phyloP scores from a whole-genome alignment of 1,284 basidiomycete species.

The Coniophora puteana region DNA sequence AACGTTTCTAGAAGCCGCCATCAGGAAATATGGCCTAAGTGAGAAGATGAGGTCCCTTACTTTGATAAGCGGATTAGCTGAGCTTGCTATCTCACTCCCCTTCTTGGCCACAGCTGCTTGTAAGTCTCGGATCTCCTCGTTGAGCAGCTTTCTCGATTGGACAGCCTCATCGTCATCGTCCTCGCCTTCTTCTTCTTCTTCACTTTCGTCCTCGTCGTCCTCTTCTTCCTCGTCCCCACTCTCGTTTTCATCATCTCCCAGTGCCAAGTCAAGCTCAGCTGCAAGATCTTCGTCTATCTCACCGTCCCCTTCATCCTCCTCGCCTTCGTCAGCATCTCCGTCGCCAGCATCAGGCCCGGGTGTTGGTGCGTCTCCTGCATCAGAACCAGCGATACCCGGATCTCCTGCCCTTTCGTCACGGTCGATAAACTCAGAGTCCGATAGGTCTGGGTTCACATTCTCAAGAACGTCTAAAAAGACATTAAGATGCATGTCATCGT shows the following conservation, averaged over 20 bases:
- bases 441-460: constrained; percentile 83
- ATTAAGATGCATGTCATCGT: constrained; percentile 6
- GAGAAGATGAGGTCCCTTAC: constrained; percentile 35
- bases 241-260: constrained; percentile 67
- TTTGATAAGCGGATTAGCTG: constrained; percentile 86
- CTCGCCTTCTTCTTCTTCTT: constrained; percentile 62
- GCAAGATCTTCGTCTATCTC: constrained; percentile 79
- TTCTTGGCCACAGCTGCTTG: constrained; percentile 89
- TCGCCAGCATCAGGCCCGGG: constrained; percentile 51
- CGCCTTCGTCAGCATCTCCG: constrained; percentile 55
- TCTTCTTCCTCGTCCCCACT: constrained; percentile 65
- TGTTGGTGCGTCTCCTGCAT: constrained; percentile 59
- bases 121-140: constrained; percentile 87
- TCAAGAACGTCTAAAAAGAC: constrained; percentile 63
- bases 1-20: constrained; percentile 68
- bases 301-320: constrained; percentile 53
- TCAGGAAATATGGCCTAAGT: constrained; percentile 4
- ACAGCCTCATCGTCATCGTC: constrained; percentile 70
- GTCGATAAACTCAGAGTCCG: constrained; percentile 82
- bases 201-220: constrained; percentile 66
- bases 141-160: constrained; percentile 76
- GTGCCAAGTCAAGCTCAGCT: constrained; percentile 68
- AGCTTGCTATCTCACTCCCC: constrained; percentile 79
- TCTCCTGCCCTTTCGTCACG: constrained; percentile 63
- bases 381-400: constrained; percentile 54